phyloP scores from a whole-genome alignment of 441 rosid species.

The Croton setiger region DNA sequence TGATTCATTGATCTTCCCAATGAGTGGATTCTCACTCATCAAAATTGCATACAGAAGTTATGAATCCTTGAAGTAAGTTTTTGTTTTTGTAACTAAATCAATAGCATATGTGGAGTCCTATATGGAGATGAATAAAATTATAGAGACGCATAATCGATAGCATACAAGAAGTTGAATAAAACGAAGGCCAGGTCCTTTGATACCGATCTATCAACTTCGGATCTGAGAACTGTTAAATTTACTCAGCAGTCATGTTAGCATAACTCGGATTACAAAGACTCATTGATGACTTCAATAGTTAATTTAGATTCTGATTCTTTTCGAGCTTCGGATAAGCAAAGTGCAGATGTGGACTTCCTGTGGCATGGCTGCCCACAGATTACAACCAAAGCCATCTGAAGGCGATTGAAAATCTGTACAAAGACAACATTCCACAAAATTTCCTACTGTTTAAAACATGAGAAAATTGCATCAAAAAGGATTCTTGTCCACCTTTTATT shows the following conservation, averaged over 20 bases:
- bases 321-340: constrained; percentile 55
- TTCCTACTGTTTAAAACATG: constrained; percentile 11
- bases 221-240: constrained; percentile 83
- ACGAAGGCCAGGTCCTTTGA: constrained; percentile 43
- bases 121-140: too few relatives aligned
- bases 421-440: background rate
- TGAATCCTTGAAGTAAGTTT: too few relatives aligned
- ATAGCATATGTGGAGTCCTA: too few relatives aligned
- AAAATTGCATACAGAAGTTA: too few relatives aligned
- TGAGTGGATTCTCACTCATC: too few relatives aligned
- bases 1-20: too few relatives aligned
- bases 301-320: constrained; percentile 64
- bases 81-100: too few relatives aligned
- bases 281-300: constrained; percentile 59
- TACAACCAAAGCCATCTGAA: constrained; percentile 79
- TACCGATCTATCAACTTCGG: constrained; percentile 94
- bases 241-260: constrained; percentile 82
- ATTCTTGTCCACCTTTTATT: background rate
- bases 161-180: too few relatives aligned
- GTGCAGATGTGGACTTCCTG: constrained; percentile 73
- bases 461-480: constrained; percentile 13
- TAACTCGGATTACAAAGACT: constrained; percentile 81
- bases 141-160: too few relatives aligned
- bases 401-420: background rate
- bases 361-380: constrained; percentile 94